phyloP scores from a whole-genome alignment of 495 filamentous ascomycete species.

The Penicillium longicatenatum region DNA sequence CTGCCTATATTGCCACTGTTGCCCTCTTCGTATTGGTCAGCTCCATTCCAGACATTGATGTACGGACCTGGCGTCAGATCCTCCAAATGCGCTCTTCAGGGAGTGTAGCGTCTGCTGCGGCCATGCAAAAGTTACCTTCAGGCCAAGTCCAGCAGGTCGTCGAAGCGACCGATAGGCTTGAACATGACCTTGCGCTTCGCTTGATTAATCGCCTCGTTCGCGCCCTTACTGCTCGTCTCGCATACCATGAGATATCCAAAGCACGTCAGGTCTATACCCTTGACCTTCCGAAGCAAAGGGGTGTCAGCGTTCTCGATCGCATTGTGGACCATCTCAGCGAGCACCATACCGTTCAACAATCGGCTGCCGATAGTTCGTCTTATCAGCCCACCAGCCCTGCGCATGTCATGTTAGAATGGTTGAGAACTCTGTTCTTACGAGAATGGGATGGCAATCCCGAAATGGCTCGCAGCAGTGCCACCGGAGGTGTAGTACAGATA shows the following conservation, averaged over 20 bases:
- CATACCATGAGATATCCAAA: conserved; percentile 55
- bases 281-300: conserved; percentile 34
- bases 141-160: conserved; percentile 33
- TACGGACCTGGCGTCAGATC: conserved; percentile 52
- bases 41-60: conserved; percentile 47
- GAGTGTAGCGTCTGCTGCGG: conserved; percentile 49
- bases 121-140: conserved; percentile 38
- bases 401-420: conserved; percentile 74
- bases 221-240: conserved; percentile 53
- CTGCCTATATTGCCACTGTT: conserved; percentile 58
- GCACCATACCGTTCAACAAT: conserved; percentile 29
- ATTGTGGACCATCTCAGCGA: conserved; percentile 44
- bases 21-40: conserved; percentile 59
- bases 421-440: conserved; percentile 70
- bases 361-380: conserved; percentile 30
- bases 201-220: conserved; percentile 56
- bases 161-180: conserved; percentile 54
- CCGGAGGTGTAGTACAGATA: conserved; percentile 73
- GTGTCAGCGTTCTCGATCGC: conserved; percentile 38
- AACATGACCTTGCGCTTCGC: conserved; percentile 61
- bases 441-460: conserved; percentile 77
- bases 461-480: conserved; percentile 63
- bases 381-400: conserved; percentile 40
- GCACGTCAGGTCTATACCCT: conserved; percentile 38
- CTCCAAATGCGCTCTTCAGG: conserved; percentile 56